These are phyloP conservation scores for Urostyla sp. DNA, from an alignment of 73 alveolate species.

Conservation along the genomic window DNA sequence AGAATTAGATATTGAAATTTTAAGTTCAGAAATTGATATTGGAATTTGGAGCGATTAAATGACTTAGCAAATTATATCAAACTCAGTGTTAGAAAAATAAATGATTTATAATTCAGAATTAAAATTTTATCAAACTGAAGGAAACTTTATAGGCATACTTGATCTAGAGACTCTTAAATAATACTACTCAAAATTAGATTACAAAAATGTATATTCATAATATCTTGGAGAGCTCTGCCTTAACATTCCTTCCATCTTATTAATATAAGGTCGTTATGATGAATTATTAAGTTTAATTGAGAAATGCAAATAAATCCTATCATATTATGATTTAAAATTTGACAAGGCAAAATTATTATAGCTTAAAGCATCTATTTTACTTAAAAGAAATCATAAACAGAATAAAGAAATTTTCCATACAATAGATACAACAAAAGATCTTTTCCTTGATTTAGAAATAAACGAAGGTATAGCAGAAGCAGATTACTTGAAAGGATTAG, in stretches of 20 bases:
- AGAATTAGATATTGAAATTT: slow-evolving; percentile 1
- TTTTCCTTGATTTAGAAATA: slow-evolving; percentile 26
- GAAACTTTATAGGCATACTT: slow-evolving; percentile 17
- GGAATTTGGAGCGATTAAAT: slow-evolving; percentile 64
- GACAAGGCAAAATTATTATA: not conserved
- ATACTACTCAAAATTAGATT: slow-evolving; percentile 24
- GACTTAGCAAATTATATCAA: not conserved
- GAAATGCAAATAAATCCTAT: not conserved
- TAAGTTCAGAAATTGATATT: slow-evolving; percentile 58
- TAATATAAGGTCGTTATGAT: slow-evolving; percentile 24
- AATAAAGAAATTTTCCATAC: not conserved
- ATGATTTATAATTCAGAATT: slow-evolving; percentile 41
- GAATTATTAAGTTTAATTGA: slow-evolving; percentile 1
- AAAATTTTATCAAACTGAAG: slow-evolving; percentile 37
- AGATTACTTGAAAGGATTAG: not conserved
- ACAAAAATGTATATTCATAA: slow-evolving; percentile 5
- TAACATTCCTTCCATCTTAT: slow-evolving; percentile 15
- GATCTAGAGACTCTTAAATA: slow-evolving; percentile 5
- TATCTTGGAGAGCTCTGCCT: slow-evolving; percentile 33
- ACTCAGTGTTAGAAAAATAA: not conserved
- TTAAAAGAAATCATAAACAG: not conserved
- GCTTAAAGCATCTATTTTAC: not conserved
- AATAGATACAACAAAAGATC: slow-evolving; percentile 42
- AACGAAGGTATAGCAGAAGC: slow-evolving; percentile 58
- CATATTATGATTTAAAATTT: slow-evolving; percentile 2